Percentiles rank a stretch among this genome's conserved stretches.
Evolutionary conservation across 257 asterid species (phyloP).

Genomic region (Nyctanthes arbortristis): DNA sequence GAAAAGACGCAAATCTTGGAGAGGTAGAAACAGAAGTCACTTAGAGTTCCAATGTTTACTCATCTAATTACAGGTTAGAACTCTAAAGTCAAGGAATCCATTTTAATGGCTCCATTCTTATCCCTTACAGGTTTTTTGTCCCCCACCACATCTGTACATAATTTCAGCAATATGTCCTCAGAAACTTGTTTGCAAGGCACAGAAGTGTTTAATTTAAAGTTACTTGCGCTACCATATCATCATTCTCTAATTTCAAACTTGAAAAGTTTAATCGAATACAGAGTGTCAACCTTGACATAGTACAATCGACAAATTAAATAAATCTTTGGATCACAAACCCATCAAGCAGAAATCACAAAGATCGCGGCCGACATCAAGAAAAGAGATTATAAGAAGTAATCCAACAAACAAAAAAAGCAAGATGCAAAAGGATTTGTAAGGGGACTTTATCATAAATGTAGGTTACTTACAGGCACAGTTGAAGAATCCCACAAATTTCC

Average conservation of each 20-base stretch:
- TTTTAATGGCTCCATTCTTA: too few species aligned
- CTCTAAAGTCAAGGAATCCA: background rate
- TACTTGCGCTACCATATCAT: background rate
- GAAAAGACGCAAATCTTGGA: background rate
- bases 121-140: background rate
- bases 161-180: background rate
- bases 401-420: background rate
- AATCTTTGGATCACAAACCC: background rate
- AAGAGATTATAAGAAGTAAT: background rate
- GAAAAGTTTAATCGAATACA: background rate
- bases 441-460: background rate
- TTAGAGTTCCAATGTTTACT: background rate
- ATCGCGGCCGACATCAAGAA: background rate
- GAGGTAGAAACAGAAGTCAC: background rate
- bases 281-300: background rate
- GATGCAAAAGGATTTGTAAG: background rate
- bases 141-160: background rate
- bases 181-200: too few species aligned
- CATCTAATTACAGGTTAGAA: background rate
- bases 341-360: background rate
- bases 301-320: background rate
- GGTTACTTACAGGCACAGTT: background rate
- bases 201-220: too few species aligned
- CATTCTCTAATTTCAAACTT: background rate
- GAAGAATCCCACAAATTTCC: background rate